Percentiles rank a stretch among this genome's conserved stretches.
phyloP scores from a whole-genome alignment of 768 basidiomycete species.

The Lactarius tabidus region DNA sequence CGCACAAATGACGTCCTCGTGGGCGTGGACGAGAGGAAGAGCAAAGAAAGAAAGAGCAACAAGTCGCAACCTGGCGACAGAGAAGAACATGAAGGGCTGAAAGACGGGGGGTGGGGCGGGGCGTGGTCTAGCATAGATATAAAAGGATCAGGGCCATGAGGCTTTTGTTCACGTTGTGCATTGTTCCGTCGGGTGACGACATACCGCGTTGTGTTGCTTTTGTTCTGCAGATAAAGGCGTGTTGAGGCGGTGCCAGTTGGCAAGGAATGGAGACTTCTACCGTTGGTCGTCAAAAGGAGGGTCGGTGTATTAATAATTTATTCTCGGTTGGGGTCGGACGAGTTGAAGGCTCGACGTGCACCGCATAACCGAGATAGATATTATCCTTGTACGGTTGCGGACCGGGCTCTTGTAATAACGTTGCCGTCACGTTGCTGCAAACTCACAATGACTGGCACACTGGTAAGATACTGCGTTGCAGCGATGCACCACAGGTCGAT shows the following conservation, averaged over 20 bases:
- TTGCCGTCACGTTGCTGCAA: too few species aligned
- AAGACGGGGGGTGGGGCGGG: slow-evolving; percentile 1
- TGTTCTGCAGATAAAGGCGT: slow-evolving; percentile 8
- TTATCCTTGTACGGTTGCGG: too few species aligned
- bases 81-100: slow-evolving; percentile 52
- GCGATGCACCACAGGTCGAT: too few species aligned
- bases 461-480: too few species aligned
- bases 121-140: slow-evolving; percentile 17
- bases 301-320: neutral
- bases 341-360: too few species aligned
- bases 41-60: slow-evolving; percentile 36
- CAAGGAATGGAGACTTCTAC: slow-evolving; percentile 2
- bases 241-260: neutral
- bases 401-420: too few species aligned
- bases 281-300: neutral
- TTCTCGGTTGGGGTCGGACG: neutral
- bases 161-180: slow-evolving; percentile 23
- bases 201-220: slow-evolving; percentile 20
- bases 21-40: slow-evolving; percentile 42
- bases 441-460: too few species aligned
- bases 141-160: slow-evolving; percentile 16
- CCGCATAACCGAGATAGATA: too few species aligned
- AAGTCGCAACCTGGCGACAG: slow-evolving; percentile 76
- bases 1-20: slow-evolving; percentile 60
- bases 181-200: slow-evolving; percentile 22